Percentiles rank a stretch among this genome's conserved stretches.
phyloP scores from a whole-genome alignment of 805 yeast genomes.

The Sugiyamaella chiloensis region DNA sequence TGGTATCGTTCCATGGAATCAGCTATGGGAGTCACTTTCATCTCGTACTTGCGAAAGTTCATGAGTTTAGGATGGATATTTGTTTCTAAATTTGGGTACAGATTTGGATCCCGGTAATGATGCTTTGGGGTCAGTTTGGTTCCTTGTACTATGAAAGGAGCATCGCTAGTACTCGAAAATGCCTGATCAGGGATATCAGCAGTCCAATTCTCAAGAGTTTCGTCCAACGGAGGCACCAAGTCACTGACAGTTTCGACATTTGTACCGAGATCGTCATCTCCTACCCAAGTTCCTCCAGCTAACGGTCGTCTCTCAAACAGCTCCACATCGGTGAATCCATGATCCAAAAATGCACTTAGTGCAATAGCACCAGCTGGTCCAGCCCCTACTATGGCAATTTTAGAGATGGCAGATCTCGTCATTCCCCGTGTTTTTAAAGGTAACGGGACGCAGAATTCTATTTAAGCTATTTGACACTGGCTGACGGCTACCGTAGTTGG shows the following conservation, averaged over 20 bases:
- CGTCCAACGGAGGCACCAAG: constrained; percentile 1
- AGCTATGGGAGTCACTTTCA: background rate
- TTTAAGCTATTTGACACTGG: too few species aligned
- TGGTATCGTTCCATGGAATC: constrained; percentile 10
- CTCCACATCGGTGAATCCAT: constrained; percentile 15
- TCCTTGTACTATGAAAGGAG: background rate
- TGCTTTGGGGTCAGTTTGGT: background rate
- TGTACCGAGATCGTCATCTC: constrained; percentile 1
- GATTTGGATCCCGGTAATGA: background rate
- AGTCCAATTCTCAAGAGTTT: constrained; percentile 3
- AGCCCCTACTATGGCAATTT: constrained; percentile 18
- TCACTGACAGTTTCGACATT: background rate
- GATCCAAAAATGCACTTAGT: constrained; percentile 12
- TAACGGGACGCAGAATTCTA: too few species aligned
- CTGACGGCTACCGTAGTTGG: too few species aligned
- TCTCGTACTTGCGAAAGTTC: constrained; percentile 12
- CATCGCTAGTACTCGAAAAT: background rate
- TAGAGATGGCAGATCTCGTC: background rate
- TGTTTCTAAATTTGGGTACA: constrained; percentile 18
- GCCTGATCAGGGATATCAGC: constrained; percentile 4
- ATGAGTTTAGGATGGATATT: constrained; percentile 16
- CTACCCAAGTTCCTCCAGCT: constrained; percentile 18
- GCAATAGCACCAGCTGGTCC: constrained; percentile 20
- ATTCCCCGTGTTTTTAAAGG: background rate
- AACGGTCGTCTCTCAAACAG: constrained; percentile 15